Evolutionary conservation across 768 basidiomycete genomes (phyloP), one percentile per base, ranked within the genome.

Genomic region (Rossbeevera mucosa): DNA sequence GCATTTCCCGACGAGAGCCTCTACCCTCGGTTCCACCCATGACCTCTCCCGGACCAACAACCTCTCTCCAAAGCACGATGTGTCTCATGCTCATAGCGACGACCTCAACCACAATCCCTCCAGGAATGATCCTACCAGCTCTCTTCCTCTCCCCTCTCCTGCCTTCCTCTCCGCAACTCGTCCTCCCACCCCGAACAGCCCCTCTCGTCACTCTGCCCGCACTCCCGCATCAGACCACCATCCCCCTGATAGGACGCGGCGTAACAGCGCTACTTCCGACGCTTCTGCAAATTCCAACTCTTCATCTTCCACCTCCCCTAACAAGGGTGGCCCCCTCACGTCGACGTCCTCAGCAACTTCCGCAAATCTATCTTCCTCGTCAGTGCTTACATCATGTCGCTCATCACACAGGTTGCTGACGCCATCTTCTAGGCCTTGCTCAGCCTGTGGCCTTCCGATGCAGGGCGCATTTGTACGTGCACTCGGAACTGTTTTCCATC

Each of bases 381-480:
- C 70, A 78, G 82, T 77, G 47, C 40, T 50, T 48, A 26, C 43
- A 30, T 47, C 54, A 16, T 42, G 20, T 54, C 52, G 38, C 53
- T 55, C 47, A 56, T 49, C 52, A 40, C 40, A 28, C 48, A 44
- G 38, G 7, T 6, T 54, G 40, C 53, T 46, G 28, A 56, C 36
- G 3, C 22, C 24, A 7, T 36, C 42, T 49, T 8, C 5, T 28
- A 89, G 88, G 60, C 76, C 80, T 70, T 91, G 89, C 64, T 81
- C 85, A 22, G 81, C 89, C 12, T 91, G 89, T 63, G 84, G 83
- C 36, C 84, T 85, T 64, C 72, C 82, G 33, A 89, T 97, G 83
- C 87, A 93, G 55, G 95, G 96, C 12, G 93, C 94, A 44, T 98
- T 97, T 71, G 96, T 99, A 30, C 82, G 96, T 53, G 96, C 96